Evolutionary conservation across 2,329 filamentous ascomycete species (phyloP), one percentile per base, ranked within the genome.

Genomic region (Neofusicoccum kwambonambiense): DNA sequence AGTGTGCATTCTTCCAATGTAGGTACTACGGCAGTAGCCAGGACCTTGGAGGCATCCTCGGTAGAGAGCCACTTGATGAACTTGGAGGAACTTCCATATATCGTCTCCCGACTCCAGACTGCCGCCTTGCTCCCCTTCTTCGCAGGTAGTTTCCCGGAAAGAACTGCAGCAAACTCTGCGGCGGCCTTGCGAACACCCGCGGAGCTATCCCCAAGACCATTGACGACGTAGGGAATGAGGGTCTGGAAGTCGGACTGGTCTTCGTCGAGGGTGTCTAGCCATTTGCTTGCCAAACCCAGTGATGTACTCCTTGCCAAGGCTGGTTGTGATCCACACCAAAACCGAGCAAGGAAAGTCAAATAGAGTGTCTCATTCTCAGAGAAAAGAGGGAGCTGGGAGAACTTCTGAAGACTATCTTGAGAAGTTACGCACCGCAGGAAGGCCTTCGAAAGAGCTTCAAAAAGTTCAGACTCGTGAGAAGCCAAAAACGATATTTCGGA

Each of bases 1-100:
- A 97, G 86, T 3, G 94, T 84, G 71, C 90, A 96, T 76, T 97
- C 95, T 76, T 97, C 93, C 9, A 97, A 79, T 1, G 85, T 86
- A 0, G 91, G 91, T 19, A 92, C 76, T n/a, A 97, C 78, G 42
- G 90, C 82, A 19, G 86, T 82, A 19, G 86, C 83, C 0, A 95
- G 73, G 19, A 96, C 77, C 65, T 86, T 88, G 49, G 83, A 79
- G 2, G 81, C 80, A 62, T 89, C 84, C 27, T 88, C 84, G 0
- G 79, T 72, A 3, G 84, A 77, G 62, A 96, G 81, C 81, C 85
- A 86, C 51, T 84, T 80, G 15, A 89, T 19, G 75, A 71, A 50
- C 17, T 79, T 77, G 3, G 79, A 81, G 13, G 79, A 75, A 41
- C 83, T 76, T 34, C 87, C 88, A 72, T 96, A 96, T 0, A 97